Conservation (phyloP, 176 grass and related monocot species). For the Alloteropsis semialata region DNA sequence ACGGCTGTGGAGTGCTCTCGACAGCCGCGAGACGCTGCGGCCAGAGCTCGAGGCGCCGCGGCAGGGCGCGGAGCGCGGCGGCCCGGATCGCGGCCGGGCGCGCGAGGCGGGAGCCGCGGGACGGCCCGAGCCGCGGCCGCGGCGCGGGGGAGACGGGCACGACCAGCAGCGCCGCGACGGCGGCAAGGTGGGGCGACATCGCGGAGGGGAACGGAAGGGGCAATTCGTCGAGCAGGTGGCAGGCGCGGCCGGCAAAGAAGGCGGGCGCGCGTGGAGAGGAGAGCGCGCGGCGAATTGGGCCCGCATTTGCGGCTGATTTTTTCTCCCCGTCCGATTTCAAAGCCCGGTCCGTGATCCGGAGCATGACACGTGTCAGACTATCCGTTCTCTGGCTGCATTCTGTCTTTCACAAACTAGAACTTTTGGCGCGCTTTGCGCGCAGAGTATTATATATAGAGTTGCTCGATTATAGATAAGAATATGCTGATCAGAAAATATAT, state of each 20-base stretch:
- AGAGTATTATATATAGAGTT: too few species aligned
- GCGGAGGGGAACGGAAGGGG: not conserved
- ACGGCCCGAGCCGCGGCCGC: not conserved
- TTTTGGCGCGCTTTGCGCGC: too few species aligned
- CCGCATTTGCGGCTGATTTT: not conserved
- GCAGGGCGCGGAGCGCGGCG: conserved; percentile 16
- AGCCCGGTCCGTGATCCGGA: not conserved
- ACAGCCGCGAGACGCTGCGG: conserved; percentile 20
- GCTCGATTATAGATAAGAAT: too few species aligned
- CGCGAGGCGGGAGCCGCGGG: not conserved
- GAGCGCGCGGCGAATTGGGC: not conserved
- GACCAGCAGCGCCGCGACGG: not conserved
- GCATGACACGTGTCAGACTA: not conserved
- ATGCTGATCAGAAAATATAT: too few species aligned
- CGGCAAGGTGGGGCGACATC: conserved; percentile 18
- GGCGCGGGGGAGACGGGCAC: not conserved
- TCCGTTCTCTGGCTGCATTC: too few species aligned
- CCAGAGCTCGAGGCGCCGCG: conserved; percentile 28
- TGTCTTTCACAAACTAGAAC: too few species aligned
- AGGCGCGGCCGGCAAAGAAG: not conserved
- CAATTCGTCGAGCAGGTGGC: conserved; percentile 41
- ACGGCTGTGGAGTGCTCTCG: conserved; percentile 31
- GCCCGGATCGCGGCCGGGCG: not conserved
- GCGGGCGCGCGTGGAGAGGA: not conserved
- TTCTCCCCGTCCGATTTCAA: not conserved